Percentiles rank a stretch among this genome's conserved stretches.
phyloP scores from a whole-genome alignment of 257 asterid genomes.

The Nyctanthes arbortristis region DNA sequence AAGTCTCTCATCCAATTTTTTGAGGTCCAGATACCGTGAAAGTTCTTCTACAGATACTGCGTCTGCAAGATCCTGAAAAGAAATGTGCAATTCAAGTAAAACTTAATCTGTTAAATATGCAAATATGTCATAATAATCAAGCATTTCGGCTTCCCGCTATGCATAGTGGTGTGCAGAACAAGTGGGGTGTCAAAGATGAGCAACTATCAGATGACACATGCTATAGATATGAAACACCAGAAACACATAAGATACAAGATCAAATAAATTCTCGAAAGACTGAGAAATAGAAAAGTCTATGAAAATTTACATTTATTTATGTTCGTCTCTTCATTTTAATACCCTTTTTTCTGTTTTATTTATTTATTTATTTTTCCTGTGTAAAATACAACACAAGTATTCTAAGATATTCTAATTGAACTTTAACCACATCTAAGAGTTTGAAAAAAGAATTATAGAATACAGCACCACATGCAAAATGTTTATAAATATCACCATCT shows the following conservation, averaged over 20 bases:
- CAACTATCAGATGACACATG: background rate
- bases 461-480: too few relatives aligned
- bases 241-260: too few relatives aligned
- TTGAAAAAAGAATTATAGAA: too few relatives aligned
- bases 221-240: background rate
- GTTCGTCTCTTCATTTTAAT: background rate
- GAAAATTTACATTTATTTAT: background rate
- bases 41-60: constrained; percentile 76
- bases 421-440: too few relatives aligned
- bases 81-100: constrained; percentile 1
- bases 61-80: constrained; percentile 64
- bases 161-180: constrained; percentile 1
- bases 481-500: too few relatives aligned
- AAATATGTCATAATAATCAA: background rate
- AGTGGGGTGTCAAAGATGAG: background rate
- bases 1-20: constrained; percentile 71
- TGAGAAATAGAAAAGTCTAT: too few relatives aligned
- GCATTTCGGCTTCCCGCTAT: background rate
- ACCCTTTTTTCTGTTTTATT: too few relatives aligned
- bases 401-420: too few relatives aligned
- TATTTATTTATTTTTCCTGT: too few relatives aligned
- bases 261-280: too few relatives aligned
- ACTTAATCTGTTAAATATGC: background rate
- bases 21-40: constrained; percentile 70
- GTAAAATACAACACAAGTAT: too few relatives aligned